A percentile compares a stretch with the other conserved stretches of the same genome.
These are phyloP conservation scores for Rostrohypoxylon terebratum DNA, from an alignment of 495 filamentous ascomycete species.

Conservation along the genomic window DNA sequence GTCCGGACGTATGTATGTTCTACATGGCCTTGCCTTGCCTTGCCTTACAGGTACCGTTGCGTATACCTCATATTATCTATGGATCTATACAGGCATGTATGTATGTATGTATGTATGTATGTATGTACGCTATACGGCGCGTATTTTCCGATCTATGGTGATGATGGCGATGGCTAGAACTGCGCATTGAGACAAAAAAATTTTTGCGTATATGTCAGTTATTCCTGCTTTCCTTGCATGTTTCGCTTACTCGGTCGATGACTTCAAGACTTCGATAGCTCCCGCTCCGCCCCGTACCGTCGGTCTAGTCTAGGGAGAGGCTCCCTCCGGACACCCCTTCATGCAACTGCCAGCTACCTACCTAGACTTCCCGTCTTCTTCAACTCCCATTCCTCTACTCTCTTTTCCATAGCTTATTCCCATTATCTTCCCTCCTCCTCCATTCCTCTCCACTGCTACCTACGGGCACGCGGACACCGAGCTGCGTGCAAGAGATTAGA, in stretches of 20 bases:
- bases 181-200: background rate
- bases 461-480: background rate
- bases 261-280: background rate
- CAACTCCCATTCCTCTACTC: background rate
- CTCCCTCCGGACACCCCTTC: constrained; percentile 15
- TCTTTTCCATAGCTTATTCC: background rate
- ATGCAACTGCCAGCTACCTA: background rate
- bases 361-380: background rate
- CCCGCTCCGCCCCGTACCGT: constrained; percentile 19
- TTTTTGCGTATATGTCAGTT: background rate
- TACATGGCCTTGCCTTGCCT: background rate
- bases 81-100: background rate
- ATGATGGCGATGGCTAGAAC: constrained; percentile 4
- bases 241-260: constrained; percentile 1
- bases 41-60: background rate
- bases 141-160: background rate
- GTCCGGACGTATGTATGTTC: background rate
- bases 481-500: background rate
- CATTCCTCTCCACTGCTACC: background rate
- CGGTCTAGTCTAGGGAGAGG: constrained; percentile 14
- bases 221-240: background rate
- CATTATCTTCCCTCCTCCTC: constrained; percentile 1
- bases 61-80: background rate
- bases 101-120: background rate
- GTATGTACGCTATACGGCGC: background rate